These are phyloP conservation scores for Alternaria solani DNA, from an alignment of 2,329 filamentous ascomycete genomes.

Conservation along the genomic window DNA sequence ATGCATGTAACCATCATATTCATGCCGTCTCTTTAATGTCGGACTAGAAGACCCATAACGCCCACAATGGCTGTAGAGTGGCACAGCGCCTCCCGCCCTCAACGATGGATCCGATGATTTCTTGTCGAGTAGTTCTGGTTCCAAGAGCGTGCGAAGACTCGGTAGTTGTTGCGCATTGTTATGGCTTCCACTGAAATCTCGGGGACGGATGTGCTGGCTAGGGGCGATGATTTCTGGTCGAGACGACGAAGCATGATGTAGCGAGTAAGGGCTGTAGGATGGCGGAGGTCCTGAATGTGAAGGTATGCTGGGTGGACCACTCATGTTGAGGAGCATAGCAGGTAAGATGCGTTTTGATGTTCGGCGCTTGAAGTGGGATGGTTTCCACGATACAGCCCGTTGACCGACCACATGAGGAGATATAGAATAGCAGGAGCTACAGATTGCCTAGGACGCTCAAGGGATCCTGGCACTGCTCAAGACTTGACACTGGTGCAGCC, in stretches of 20 bases:
- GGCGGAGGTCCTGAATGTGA: conserved; percentile 66
- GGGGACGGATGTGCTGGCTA: conserved; percentile 36
- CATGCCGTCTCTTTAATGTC: conserved; percentile 48
- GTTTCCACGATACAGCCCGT: conserved; percentile 43
- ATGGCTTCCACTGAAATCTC: conserved; percentile 36
- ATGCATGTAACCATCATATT: conserved; percentile 42
- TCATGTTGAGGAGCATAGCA: conserved; percentile 69
- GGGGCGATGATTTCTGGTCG: conserved; percentile 36
- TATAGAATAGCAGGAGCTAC: conserved; percentile 43
- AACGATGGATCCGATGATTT: conserved; percentile 38
- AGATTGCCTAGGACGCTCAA: conserved; percentile 32
- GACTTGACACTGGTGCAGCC: conserved; percentile 41
- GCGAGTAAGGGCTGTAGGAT: conserved; percentile 41
- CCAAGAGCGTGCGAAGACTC: conserved; percentile 49
- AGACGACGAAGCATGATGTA: conserved; percentile 35
- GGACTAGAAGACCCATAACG: conserved; percentile 45
- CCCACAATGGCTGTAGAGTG: conserved; percentile 28
- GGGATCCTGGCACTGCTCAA: conserved; percentile 37
- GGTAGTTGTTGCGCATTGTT: conserved; percentile 47
- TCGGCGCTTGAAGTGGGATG: conserved; percentile 40
- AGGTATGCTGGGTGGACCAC: conserved; percentile 85
- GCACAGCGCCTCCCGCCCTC: conserved; percentile 29
- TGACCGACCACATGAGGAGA: conserved; percentile 43
- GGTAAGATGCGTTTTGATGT: conserved; percentile 33
- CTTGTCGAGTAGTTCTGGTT: conserved; percentile 47